These are phyloP conservation scores for Tuber calosporum DNA, from an alignment of 495 filamentous ascomycete species.

Conservation along the genomic window DNA sequence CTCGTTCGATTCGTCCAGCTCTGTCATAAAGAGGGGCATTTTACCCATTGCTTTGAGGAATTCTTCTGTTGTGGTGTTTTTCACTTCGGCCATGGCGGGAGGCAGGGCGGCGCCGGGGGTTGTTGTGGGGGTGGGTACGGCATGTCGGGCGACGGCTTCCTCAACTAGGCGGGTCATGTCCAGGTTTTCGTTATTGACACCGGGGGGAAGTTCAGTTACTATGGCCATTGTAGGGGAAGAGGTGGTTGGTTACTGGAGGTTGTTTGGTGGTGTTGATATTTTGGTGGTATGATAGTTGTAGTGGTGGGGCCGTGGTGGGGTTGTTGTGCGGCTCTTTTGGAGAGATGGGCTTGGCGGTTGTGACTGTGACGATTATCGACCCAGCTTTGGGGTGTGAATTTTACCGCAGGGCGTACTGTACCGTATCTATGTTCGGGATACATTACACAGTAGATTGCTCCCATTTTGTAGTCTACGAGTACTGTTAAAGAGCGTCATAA, in stretches of 20 bases:
- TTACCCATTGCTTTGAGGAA: conserved; percentile 39
- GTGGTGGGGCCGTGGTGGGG: conserved; percentile 24
- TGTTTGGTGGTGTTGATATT: background rate
- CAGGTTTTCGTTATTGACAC: conserved; percentile 17
- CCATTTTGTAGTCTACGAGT: background rate
- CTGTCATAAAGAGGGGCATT: conserved; percentile 87
- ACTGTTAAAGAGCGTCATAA: background rate
- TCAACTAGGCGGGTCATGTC: conserved; percentile 25
- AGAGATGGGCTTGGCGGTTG: conserved; percentile 24
- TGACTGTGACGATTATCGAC: background rate
- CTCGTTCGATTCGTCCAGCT: conserved; percentile 62
- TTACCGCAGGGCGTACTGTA: too few species aligned
- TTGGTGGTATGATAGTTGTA: background rate
- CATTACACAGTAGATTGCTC: background rate
- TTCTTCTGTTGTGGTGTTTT: conserved; percentile 32
- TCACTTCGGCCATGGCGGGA: conserved; percentile 34
- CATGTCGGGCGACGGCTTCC: conserved; percentile 29
- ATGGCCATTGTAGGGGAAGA: conserved; percentile 15
- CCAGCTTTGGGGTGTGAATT: background rate
- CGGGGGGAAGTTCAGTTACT: conserved; percentile 21
- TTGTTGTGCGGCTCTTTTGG: conserved; percentile 19
- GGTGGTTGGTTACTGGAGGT: background rate
- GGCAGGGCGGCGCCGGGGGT: conserved; percentile 30
- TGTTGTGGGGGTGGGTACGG: conserved; percentile 4
- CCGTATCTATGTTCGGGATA: background rate